Base-by-base conservation (phyloP, 1,284 basidiomycete genomes). In the Mycosarcoma maydis region DNA sequence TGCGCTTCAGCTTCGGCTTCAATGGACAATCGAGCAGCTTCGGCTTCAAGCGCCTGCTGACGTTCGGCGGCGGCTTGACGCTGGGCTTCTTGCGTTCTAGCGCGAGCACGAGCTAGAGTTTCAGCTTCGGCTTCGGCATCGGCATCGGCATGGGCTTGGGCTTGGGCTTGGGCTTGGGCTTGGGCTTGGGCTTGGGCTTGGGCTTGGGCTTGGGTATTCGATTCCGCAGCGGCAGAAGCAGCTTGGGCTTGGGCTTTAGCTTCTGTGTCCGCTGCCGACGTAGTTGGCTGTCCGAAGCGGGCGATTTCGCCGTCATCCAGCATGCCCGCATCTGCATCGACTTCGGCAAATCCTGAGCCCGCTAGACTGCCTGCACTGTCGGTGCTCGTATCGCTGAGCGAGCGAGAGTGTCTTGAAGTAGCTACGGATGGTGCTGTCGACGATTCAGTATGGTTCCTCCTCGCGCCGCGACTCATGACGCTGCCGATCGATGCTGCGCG, bases 311-410 rank as follows among this genome's bases (percentile, higher is more conserved):
- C 49, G 44, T 76, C 73, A 20, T 61, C 59, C 20, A 76, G 43
- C 65, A 76, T 76, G 3, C 73, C 73, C 2, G 73, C 73, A 61
- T 76, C 73, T 20, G 65, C 69, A 40, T 74, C 72, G 10, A 54
- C 40, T 14, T 69, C 69, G 19, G 43, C 66, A 17, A 55, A 51
- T 1, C 69, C 62, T 10, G 62, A 30, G 1, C 52, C 55, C 3
- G 44, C 41, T 6, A 61, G 38, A 20, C 56, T 65, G 10, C 32
- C 56, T 10, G 27, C 52, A 34, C 61, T 68, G 38, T 72, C 69
- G 11, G 51, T 54, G 20, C 70, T 73, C 7, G 53, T 50, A 22
- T 58, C 47, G 46, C 71, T 68, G 3, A 46, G 37, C 36, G 61
- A 57, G 22, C 60, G 38, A 3, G 53, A 52, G 33, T 61, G 65